phyloP scores from a whole-genome alignment of 1,284 basidiomycete genomes.

The Papiliotrema flavescens region DNA sequence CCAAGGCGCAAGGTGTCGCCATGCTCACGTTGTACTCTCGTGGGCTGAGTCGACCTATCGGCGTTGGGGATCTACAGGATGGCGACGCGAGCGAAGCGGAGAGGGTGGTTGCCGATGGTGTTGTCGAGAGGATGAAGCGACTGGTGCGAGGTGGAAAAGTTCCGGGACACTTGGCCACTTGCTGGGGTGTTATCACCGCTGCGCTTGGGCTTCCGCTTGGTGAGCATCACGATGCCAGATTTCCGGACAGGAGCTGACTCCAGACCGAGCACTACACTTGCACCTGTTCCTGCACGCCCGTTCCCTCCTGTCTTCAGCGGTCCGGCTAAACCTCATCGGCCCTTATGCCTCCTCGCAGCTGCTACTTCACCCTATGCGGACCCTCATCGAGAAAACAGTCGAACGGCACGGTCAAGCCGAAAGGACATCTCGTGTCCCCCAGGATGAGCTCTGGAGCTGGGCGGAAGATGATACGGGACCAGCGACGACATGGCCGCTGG shows the following conservation, averaged over 20 bases:
- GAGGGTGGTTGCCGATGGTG: constrained; percentile 14
- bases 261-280: constrained; percentile 62
- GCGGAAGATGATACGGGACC: constrained; percentile 53
- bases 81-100: constrained; percentile 30
- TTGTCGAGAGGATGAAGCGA: constrained; percentile 67
- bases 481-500: constrained; percentile 89
- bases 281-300: constrained; percentile 91
- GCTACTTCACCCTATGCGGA: constrained; percentile 66
- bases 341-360: constrained; percentile 91
- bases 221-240: constrained; percentile 42
- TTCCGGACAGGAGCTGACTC: background rate
- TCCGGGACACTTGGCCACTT: constrained; percentile 80
- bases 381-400: constrained; percentile 59
- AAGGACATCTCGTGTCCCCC: constrained; percentile 1
- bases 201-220: constrained; percentile 70
- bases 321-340: constrained; percentile 85
- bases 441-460: constrained; percentile 39
- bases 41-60: constrained; percentile 62
- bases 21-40: constrained; percentile 83
- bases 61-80: constrained; percentile 12
- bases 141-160: constrained; percentile 61
- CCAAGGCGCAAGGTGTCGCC: constrained; percentile 86
- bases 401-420: constrained; percentile 23
- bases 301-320: constrained; percentile 80
- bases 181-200: constrained; percentile 81